Base-by-base conservation (phyloP, 331 rosid species). In the Spiraea crenata region DNA sequence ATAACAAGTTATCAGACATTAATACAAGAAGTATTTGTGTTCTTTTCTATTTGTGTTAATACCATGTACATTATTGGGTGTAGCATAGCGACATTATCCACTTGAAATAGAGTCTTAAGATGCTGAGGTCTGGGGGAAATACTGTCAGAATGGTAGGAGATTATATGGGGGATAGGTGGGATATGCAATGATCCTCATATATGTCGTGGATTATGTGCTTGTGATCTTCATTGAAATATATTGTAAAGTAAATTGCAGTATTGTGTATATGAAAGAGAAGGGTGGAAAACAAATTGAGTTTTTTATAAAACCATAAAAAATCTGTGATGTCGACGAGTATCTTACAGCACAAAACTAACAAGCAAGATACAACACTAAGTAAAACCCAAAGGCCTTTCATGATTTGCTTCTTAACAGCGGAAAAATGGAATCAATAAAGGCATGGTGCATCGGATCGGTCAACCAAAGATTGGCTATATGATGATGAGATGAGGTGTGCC, bases 391-490 rank as follows among this genome's bases (percentile, higher is more conserved):
- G 45, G 56, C 42, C 77, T 6, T 77, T 79, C 80, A 80, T 16
- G 71, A 83, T 44, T 67, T 45, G 64, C 69, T 59, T 76, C 82
- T 68, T 48, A 84, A 61, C 58, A 51, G 67, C 11, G 97, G 97
- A 76, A 91, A 86, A 71, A 93, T 82, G 76, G 95, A 82, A 83
- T 93, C 99, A 69, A 86, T 60, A 77, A 67, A 91, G 35, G 80
- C 86, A 76, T 71, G 76, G 80, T 86, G 88, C 92, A 82, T 77
- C 3, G 91, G 86, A 64, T 95, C 98, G 17, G 6, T 77, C 48
- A 79, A 71, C 99, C 98, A 95, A 45, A 83, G 91, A 67, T 79
- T 74, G 55, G 98, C 96, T 20, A 95, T 44, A 61, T 85, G 86
- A 75, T 77, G 67, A 85, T 83, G 89, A 1, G 97, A 91, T 0